Percentiles rank a stretch among this genome's conserved stretches.
phyloP scores from a whole-genome alignment of 768 basidiomycete genomes.

The Phanerodontia chrysosporium region DNA sequence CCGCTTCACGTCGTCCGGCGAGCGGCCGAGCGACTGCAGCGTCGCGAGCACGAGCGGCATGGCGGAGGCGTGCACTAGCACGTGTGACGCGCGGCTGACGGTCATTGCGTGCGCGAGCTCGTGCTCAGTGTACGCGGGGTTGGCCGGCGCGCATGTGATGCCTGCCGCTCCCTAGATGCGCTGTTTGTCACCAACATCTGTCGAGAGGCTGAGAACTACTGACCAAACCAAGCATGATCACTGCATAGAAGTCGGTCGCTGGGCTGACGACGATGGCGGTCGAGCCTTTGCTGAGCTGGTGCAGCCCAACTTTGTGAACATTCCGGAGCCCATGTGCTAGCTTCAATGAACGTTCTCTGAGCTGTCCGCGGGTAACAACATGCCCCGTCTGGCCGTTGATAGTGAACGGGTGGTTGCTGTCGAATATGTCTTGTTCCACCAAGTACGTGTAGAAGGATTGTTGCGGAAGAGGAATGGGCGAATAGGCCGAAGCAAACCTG shows the following conservation, averaged over 20 bases:
- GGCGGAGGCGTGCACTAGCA: conserved; percentile 63
- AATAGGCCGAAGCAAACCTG: not conserved
- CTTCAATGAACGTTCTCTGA: not conserved
- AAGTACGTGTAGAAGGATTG: not conserved
- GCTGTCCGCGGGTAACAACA: not conserved
- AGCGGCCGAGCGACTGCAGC: conserved; percentile 46
- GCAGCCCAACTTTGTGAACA: not conserved
- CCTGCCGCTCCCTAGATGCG: conserved; percentile 57
- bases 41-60: conserved; percentile 50
- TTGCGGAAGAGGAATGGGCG: not conserved
- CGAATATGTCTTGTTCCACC: not conserved
- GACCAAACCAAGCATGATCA: not conserved
- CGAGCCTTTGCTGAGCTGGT: not conserved
- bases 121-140: conserved; percentile 57
- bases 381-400: not conserved
- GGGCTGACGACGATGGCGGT: conserved; percentile 4
- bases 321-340: not conserved
- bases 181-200: no score
- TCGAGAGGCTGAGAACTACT: not conserved
- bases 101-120: conserved; percentile 72
- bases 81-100: conserved; percentile 57
- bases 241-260: not conserved
- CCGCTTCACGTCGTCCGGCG: conserved; percentile 40
- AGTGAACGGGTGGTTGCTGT: not conserved
- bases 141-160: conserved; percentile 65